A percentile compares a stretch with the other conserved stretches of the same genome.
These are phyloP conservation scores for Penstemon barbatus DNA, from an alignment of 257 asterid genomes.

Conservation along the genomic window DNA sequence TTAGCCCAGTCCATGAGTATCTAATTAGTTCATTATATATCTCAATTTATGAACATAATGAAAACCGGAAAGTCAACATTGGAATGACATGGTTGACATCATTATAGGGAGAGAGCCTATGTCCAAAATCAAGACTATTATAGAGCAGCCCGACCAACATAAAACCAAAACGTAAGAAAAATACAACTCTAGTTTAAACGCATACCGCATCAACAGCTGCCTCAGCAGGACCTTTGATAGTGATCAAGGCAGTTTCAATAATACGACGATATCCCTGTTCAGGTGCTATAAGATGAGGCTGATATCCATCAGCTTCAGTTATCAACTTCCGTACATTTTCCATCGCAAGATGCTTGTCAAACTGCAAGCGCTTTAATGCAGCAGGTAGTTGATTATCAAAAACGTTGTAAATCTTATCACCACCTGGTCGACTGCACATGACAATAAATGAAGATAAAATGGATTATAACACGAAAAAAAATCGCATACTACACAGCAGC, in stretches of 20 bases:
- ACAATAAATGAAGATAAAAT: conserved; percentile 13
- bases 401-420: conserved; percentile 68
- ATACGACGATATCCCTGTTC: conserved; percentile 83
- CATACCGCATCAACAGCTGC: conserved; percentile 78
- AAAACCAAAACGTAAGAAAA: neutral
- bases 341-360: conserved; percentile 75
- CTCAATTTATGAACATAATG: neutral
- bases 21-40: neutral
- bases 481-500: neutral
- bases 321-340: conserved; percentile 69
- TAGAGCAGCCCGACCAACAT: conserved; percentile 6
- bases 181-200: neutral
- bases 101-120: conserved; percentile 11
- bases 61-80: neutral
- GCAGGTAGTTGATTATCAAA: conserved; percentile 77
- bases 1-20: neutral
- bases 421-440: conserved; percentile 70
- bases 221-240: conserved; percentile 78
- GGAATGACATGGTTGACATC: neutral
- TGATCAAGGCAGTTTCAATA: conserved; percentile 62
- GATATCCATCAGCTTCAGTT: conserved; percentile 83
- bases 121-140: neutral
- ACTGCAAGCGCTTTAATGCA: conserved; percentile 74
- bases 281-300: conserved; percentile 82
- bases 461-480: conserved; percentile 2